phyloP scores from a whole-genome alignment of 2,329 filamentous ascomycete genomes.

The Didymella keratinophila region DNA sequence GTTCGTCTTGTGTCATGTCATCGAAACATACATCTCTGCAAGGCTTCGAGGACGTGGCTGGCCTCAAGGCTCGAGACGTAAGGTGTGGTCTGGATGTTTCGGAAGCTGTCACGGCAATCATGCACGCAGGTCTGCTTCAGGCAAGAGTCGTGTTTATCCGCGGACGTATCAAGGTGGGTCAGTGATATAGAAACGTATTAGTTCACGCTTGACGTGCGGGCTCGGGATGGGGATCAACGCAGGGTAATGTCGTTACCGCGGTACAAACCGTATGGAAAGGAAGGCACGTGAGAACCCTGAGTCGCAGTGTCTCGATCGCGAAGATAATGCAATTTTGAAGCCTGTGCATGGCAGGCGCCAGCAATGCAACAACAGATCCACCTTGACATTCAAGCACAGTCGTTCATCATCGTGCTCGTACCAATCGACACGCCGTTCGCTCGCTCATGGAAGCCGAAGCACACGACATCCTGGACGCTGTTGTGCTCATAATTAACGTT shows the following conservation, averaged over 20 bases:
- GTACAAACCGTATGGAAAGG: constrained; percentile 4
- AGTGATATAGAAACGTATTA: constrained; percentile 8
- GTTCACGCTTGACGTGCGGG: constrained; percentile 16
- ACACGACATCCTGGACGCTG: neutral
- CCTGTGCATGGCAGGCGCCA: neutral
- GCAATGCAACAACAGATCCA: neutral
- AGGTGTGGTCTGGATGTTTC: constrained; percentile 12
- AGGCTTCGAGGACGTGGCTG: constrained; percentile 1
- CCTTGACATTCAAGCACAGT: neutral
- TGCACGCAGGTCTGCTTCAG: constrained; percentile 6
- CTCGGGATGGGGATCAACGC: constrained; percentile 19
- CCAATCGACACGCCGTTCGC: neutral
- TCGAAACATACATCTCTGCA: neutral
- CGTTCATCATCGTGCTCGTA: neutral
- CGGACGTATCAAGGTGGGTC: constrained; percentile 13
- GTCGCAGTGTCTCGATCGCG: neutral
- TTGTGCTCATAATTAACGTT: neutral
- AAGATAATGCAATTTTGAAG: neutral
- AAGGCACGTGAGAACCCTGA: constrained; percentile 4
- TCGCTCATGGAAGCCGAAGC: neutral
- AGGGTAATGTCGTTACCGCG: constrained; percentile 15
- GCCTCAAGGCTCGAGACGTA: constrained; percentile 6
- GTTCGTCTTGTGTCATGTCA: constrained; percentile 7
- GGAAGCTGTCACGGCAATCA: constrained; percentile 6
- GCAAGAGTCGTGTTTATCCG: constrained; percentile 1